Evolutionary conservation across 2,329 filamentous ascomycete genomes (phyloP), one percentile per base, ranked within the genome.

Genomic region (Monosporascus cannonballus): DNA sequence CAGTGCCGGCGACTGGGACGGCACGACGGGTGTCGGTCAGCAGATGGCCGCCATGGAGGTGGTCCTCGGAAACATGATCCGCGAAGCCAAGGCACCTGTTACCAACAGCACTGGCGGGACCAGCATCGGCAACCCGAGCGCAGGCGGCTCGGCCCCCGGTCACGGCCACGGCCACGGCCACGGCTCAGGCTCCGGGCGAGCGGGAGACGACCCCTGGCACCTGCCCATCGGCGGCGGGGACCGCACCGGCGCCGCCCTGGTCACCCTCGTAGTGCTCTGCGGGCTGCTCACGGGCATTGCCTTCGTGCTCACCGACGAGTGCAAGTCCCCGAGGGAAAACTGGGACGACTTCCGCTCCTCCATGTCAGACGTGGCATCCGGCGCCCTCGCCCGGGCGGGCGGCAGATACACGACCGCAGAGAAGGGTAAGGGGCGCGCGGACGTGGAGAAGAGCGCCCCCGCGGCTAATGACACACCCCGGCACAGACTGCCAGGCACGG

Each of bases 41-140:
- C 84, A 88, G 68, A 89, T 89, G 85, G 77, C 81, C 1, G 84
- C 81, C 2, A 71, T 89, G 65, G 83, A 87, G 61, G 75, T 86
- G 9, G 77, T 86, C 6, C 75, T 88, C 46, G 77, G 78, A 38
- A 84, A 81, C 60, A 73, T 85, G 65, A 78, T 86, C 48, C 60
- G 73, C 37, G 56, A 74, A 56, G 71, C 67, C 7, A 61, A 69
- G 14, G 54, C 61, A 1, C 72, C 73, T 4, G 66, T 73, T 27
- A 75, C 73, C 0, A 70, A 71, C 9, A 58, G 54, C 14, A 76
- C 73, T 1, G 78, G 77, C 49, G 79, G 78, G 45, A 78, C 76
- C 15, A 81, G 77, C 55, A 63, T 67, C 42, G 76, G 77, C 15
- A 66, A 79, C 52, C 71, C 77, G 3, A 64, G 66, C 5, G 73